Evolutionary conservation across 2,329 filamentous ascomycete genomes (phyloP), one percentile per base, ranked within the genome.

Genomic region (Aureobasidium melanogenum): DNA sequence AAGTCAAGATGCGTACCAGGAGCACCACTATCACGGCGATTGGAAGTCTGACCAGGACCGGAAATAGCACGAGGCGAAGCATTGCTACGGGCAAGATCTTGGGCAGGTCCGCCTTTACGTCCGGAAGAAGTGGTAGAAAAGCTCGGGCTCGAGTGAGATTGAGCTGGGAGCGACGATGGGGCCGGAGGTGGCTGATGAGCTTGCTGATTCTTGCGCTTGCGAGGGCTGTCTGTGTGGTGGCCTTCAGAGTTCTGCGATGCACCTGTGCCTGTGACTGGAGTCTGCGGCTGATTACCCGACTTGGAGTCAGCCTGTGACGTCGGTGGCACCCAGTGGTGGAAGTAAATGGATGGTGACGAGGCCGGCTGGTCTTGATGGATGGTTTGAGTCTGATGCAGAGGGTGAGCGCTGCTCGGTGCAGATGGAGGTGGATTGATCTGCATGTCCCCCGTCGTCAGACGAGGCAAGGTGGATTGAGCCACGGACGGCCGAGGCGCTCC

Each of bases 281-380:
- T 88, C 69, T 83, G 83, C 63, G 88, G 87, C 71, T 88, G 86
- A 68, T 85, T 84, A 62, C 30, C 39, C 39, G 80, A 76, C 63
- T 82, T 71, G 60, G 74, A 72, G 59, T 78, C 80, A 65, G 80
- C 78, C 73, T 88, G 82, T 64, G 84, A 82, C 24, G 80, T 82
- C 15, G 91, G 91, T 48, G 91, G 91, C 63, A 93, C 88, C 91
- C 91, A 96, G 71, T 96, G 90, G 70, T 96, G 90, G 72, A 96
- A 96, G 73, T 90, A 94, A 51, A 96, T 88, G 24, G 87, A 88
- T 0, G 88, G 85, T 43, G 88, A 89, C 19, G 84, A 82, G 65
- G 86, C 79, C 47, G 83, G 75, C 50, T 85, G 84, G 66, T 88
- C 82, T 67, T 86, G 84, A 63, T 82, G 80, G 48, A 79, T 74